phyloP scores from a whole-genome alignment of 768 basidiomycete species.

The Mycena albidolilacea region DNA sequence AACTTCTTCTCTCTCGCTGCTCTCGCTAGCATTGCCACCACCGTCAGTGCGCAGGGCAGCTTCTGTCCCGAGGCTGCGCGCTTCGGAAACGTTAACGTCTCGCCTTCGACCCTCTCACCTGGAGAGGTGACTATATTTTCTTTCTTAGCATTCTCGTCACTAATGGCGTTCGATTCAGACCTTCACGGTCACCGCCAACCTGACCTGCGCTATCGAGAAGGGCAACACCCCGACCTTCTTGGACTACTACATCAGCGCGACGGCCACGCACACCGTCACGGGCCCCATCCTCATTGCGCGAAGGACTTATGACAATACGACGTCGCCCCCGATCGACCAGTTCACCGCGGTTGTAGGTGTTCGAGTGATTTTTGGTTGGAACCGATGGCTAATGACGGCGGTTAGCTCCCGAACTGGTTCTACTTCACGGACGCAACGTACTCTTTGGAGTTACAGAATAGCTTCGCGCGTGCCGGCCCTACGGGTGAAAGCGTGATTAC shows the following conservation, averaged over 20 bases:
- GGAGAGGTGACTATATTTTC: slow-evolving; percentile 14
- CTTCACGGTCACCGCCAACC: slow-evolving; percentile 31
- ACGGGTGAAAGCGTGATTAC: slow-evolving; percentile 29
- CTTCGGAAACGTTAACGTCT: slow-evolving; percentile 24
- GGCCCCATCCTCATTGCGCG: slow-evolving; percentile 35
- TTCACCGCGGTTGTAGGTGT: slow-evolving; percentile 27
- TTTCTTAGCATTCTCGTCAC: neutral
- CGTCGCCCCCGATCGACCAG: slow-evolving; percentile 24
- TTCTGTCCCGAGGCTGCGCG: slow-evolving; percentile 27
- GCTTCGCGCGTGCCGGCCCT: slow-evolving; percentile 30
- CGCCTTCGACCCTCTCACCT: slow-evolving; percentile 30
- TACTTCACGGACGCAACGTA: slow-evolving; percentile 28
- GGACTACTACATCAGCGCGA: slow-evolving; percentile 31
- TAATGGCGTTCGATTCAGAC: neutral
- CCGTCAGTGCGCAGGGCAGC: slow-evolving; percentile 13
- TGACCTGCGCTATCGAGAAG: slow-evolving; percentile 37
- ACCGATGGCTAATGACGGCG: neutral
- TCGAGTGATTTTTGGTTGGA: neutral
- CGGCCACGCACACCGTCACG: neutral
- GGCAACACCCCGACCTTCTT: slow-evolving; percentile 38
- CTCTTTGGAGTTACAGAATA: slow-evolving; percentile 18
- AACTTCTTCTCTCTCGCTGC: slow-evolving; percentile 3
- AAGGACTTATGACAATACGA: slow-evolving; percentile 30
- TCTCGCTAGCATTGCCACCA: neutral
- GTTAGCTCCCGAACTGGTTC: slow-evolving; percentile 35